These are phyloP conservation scores for Skeletonema costatum DNA, from an alignment of 108 stramenopile genomes.

Conservation along the genomic window DNA sequence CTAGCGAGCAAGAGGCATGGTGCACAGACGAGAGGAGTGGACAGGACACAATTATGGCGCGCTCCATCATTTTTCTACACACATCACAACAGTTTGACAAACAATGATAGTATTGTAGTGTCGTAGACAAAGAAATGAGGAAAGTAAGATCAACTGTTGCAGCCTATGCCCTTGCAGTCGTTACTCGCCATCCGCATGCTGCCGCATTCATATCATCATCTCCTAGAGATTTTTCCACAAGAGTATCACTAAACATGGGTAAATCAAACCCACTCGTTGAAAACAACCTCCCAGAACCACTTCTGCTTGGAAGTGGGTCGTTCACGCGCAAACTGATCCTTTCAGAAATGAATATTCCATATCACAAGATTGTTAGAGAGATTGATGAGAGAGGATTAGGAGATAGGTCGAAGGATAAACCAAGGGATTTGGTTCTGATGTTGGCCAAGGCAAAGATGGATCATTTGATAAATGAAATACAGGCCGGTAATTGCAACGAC, in stretches of 20 bases:
- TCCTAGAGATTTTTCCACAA: background rate
- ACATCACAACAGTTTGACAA: too few relatives aligned
- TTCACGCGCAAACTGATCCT: slow-evolving; percentile 86
- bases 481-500: slow-evolving; percentile 33
- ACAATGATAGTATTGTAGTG: too few relatives aligned
- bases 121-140: background rate
- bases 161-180: background rate
- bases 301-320: slow-evolving; percentile 75
- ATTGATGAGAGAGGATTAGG: slow-evolving; percentile 84
- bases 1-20: too few relatives aligned
- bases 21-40: too few relatives aligned
- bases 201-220: background rate
- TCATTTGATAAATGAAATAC: slow-evolving; percentile 20
- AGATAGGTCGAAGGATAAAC: slow-evolving; percentile 52
- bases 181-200: background rate
- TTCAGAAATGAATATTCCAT: slow-evolving; percentile 78
- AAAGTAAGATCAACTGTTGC: background rate
- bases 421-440: slow-evolving; percentile 56
- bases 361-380: slow-evolving; percentile 61
- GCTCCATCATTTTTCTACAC: too few relatives aligned
- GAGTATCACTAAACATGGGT: background rate
- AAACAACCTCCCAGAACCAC: slow-evolving; percentile 58
- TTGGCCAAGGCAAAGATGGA: slow-evolving; percentile 82
- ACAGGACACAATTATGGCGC: too few relatives aligned
- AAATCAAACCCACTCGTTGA: slow-evolving; percentile 28